Base-by-base conservation (phyloP, 73 alveolate genomes). In the Paramecium tetraurelia region DNA sequence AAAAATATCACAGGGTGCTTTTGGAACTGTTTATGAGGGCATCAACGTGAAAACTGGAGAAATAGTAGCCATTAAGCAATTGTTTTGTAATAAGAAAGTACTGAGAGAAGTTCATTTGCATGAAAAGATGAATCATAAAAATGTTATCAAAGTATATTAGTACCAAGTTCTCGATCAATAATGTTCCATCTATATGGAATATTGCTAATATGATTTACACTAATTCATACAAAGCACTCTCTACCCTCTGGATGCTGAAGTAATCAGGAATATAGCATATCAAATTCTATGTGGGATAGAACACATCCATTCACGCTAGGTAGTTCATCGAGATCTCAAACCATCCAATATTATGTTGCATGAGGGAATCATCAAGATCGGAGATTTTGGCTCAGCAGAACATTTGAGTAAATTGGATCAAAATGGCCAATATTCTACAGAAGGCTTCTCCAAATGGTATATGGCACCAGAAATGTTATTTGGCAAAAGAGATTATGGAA, bases 391-490 rank as follows among this genome's bases (percentile, higher is more conserved):
- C 10, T 40, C 48, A 40, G 48, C 48, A 40, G 48, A 40, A 40
- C 48, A 40, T 40, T 40, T 40, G 35, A 31, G 63, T 24, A 80
- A 80, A 80, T 80, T 80, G 12, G 72, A 80, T 80, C 8, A 48
- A 48, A 48, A 48, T 48, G 59, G 59, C 2, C 12, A 48, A 48
- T 48, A 48, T 48, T 48, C 59, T 2, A 40, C 48, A 18, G 89
- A 76, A 76, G 89, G 89, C 2, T 76, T 76, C 38, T 76, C 90
- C 43, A 96, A 95, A 89, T 96, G 59, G 59, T 48, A 48, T 12
- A 48, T 48, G 59, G 97, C 99, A 46, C 98, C 99, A 27, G 99
- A 96, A 93, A 93, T 95, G 58, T 77, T 96, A 22, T 93, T 96
- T 86, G 90, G 90, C 7, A 92, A 85, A 46, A 95, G 96, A 80